Evolutionary conservation across 2,329 filamentous ascomycete genomes (phyloP).

Genomic region (Coniosporium tulheliwenetii): DNA sequence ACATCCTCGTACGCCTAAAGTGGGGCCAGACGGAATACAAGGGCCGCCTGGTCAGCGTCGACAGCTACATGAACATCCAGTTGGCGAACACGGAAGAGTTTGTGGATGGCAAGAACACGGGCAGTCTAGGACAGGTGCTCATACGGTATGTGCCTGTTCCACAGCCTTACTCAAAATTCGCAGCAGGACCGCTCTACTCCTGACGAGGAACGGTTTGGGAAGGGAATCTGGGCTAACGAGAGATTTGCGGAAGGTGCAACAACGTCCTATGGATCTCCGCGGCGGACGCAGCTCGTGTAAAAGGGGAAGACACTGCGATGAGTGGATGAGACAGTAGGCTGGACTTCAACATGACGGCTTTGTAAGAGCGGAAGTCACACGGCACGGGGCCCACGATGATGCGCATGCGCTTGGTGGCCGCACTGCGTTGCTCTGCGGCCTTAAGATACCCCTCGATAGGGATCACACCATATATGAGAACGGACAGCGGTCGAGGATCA

Average conservation of each 20-base stretch:
- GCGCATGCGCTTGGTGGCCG: too few relatives aligned
- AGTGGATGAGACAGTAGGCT: slow-evolving; percentile 15
- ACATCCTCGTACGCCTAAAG: slow-evolving; percentile 85
- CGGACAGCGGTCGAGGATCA: too few relatives aligned
- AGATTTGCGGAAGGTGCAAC: slow-evolving; percentile 51
- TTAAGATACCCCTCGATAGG: too few relatives aligned
- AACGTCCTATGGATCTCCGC: slow-evolving; percentile 87
- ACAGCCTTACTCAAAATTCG: too few relatives aligned
- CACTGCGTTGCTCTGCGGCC: too few relatives aligned
- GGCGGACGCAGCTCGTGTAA: slow-evolving; percentile 1
- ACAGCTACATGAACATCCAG: slow-evolving; percentile 99
- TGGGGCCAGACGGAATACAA: slow-evolving; percentile 98
- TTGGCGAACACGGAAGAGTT: slow-evolving; percentile 83
- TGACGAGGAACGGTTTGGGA: background rate
- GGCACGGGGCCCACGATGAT: too few relatives aligned
- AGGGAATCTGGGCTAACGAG: background rate
- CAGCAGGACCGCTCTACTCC: too few relatives aligned
- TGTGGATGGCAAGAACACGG: slow-evolving; percentile 73
- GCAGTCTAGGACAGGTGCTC: slow-evolving; percentile 74
- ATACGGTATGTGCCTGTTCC: slow-evolving; percentile 49
- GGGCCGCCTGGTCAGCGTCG: slow-evolving; percentile 78
- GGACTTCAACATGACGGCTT: background rate
- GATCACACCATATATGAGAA: too few relatives aligned
- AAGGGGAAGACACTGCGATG: slow-evolving; percentile 22
- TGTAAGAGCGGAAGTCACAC: slow-evolving; percentile 5